Conservation (phyloP, 306 rosid species). For the Medicago lupulina region DNA sequence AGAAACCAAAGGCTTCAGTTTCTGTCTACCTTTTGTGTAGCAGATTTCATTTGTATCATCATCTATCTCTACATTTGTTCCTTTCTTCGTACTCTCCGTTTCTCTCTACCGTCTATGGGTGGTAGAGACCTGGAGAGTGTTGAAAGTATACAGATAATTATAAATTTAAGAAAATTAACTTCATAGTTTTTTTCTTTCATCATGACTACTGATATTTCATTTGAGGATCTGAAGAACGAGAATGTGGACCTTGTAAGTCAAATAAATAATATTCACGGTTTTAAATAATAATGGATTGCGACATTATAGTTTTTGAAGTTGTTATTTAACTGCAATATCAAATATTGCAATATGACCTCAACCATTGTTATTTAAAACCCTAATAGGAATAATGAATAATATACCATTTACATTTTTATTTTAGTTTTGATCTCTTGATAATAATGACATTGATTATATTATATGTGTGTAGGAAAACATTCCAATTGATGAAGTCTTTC, state of each 20-base stretch:
- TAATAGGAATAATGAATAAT: no score
- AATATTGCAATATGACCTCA: not conserved
- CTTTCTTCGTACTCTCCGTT: constrained; percentile 30
- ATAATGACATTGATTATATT: not conserved
- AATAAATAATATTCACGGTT: not conserved
- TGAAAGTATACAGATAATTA: not conserved
- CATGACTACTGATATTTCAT: constrained; percentile 63
- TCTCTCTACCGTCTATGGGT: constrained; percentile 44
- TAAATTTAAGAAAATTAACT: not conserved
- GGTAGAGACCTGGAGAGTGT: constrained; percentile 28
- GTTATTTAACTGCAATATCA: not conserved
- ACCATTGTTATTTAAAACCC: not conserved
- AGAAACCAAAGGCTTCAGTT: not conserved
- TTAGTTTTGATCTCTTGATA: not conserved
- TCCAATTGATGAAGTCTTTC: constrained; percentile 80
- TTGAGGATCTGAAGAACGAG: constrained; percentile 77
- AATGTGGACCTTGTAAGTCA: constrained; percentile 72
- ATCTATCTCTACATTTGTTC: not conserved
- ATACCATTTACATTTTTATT: not conserved
- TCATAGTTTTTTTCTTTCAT: not conserved
- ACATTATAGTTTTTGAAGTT: not conserved
- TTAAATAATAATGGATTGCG: not conserved
- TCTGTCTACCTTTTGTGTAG: constrained; percentile 22
- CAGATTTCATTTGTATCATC: not conserved
- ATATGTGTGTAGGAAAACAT: constrained; percentile 63